Conservation (phyloP, 305 asterid genomes). For the Fraxinus xanthoxyloides region DNA sequence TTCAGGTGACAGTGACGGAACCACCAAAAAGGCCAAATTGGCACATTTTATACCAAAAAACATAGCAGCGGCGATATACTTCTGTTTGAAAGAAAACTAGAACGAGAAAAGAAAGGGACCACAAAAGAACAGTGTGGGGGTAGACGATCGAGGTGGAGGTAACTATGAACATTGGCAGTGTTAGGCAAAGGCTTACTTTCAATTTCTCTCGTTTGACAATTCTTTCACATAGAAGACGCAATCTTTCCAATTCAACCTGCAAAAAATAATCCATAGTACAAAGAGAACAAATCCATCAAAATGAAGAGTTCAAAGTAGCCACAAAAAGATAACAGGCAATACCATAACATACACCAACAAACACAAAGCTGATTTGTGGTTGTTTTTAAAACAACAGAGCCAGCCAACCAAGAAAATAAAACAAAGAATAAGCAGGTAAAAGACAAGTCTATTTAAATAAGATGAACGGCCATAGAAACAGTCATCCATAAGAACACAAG, state of each 20-base stretch:
- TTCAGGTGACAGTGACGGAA: neutral
- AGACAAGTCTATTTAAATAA: neutral
- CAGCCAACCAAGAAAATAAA: neutral
- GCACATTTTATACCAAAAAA: neutral
- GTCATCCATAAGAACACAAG: neutral
- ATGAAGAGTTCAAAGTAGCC: neutral
- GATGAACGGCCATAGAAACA: neutral
- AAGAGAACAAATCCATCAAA: neutral
- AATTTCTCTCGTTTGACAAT: slow-evolving; percentile 86
- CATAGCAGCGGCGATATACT: neutral
- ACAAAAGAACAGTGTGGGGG: neutral
- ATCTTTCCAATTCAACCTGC: slow-evolving; percentile 95
- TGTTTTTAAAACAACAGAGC: neutral
- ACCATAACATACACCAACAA: neutral
- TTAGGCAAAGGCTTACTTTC: slow-evolving; percentile 56
- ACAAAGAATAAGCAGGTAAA: neutral
- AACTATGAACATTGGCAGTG: slow-evolving; percentile 6
- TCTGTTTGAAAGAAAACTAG: neutral
- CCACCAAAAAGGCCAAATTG: neutral
- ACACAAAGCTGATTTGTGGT: neutral
- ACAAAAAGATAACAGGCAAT: neutral
- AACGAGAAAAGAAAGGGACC: neutral
- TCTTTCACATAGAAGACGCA: slow-evolving; percentile 97
- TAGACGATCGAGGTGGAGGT: neutral
- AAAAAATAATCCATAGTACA: slow-evolving; percentile 15